Percentiles rank a stretch among this genome's conserved stretches.
Conservation (phyloP, 192 early-diverging fungal species). For the Rhizophagus sp. region DNA sequence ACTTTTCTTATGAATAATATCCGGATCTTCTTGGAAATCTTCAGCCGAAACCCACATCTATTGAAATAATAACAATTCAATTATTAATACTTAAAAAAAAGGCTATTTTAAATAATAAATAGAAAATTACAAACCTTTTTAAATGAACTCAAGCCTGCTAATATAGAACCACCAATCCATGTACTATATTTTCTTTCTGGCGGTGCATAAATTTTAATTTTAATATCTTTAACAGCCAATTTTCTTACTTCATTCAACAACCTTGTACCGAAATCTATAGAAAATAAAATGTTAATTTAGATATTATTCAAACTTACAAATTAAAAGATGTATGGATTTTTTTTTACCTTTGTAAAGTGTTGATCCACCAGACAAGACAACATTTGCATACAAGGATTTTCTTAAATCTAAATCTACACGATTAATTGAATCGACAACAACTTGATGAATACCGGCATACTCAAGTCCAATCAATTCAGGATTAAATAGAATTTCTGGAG, state of each 20-base stretch:
- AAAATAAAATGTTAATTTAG: not conserved
- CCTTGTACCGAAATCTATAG: conserved; percentile 87
- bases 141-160: conserved; percentile 96
- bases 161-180: conserved; percentile 97
- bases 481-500: conserved; percentile 95
- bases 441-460: conserved; percentile 90
- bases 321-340: too few relatives aligned
- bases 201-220: conserved; percentile 96
- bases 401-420: conserved; percentile 95
- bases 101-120: not conserved
- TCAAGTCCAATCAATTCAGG: conserved; percentile 94
- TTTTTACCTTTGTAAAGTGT: conserved; percentile 75
- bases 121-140: conserved; percentile 64
- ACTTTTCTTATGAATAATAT: conserved; percentile 83
- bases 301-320: too few relatives aligned
- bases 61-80: not conserved
- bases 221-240: conserved; percentile 88
- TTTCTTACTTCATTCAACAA: conserved; percentile 89
- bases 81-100: not conserved
- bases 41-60: conserved; percentile 98
- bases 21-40: conserved; percentile 96
- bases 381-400: conserved; percentile 81
- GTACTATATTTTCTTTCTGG: conserved; percentile 98
- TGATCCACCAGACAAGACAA: conserved; percentile 97
- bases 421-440: conserved; percentile 90